Evolutionary conservation across 257 asterid species (phyloP).

Genomic region (Nicotiana tomentosiformis): DNA sequence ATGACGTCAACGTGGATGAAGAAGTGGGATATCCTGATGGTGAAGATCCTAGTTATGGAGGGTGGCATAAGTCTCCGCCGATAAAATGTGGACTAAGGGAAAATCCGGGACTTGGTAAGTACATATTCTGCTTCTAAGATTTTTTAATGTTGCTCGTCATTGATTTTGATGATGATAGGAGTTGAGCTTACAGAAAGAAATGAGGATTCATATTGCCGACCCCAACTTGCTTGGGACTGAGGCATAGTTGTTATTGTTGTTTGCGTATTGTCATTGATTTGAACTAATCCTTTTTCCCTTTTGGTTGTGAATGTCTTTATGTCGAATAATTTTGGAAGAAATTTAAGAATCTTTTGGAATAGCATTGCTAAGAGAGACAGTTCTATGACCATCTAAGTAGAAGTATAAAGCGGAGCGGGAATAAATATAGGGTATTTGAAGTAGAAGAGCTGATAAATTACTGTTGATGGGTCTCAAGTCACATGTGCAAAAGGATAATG

Average conservation of each 20-base stretch:
- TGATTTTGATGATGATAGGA: not conserved
- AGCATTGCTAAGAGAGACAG: not conserved
- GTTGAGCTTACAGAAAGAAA: too few species aligned
- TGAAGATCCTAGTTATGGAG: slow-evolving; percentile 53
- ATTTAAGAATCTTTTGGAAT: not conserved
- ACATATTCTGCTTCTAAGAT: not conserved
- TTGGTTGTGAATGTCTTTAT: not conserved
- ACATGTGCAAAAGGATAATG: not conserved
- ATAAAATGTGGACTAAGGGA: slow-evolving; percentile 65
- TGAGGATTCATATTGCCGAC: too few species aligned
- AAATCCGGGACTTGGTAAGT: slow-evolving; percentile 85
- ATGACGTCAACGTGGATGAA: slow-evolving; percentile 35
- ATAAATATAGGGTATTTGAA: not conserved
- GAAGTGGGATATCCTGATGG: slow-evolving; percentile 40
- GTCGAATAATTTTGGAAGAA: not conserved
- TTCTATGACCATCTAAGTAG: not conserved
- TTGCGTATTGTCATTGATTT: not conserved
- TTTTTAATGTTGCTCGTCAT: not conserved
- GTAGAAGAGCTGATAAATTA: not conserved
- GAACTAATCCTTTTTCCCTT: not conserved
- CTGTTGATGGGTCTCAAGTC: not conserved
- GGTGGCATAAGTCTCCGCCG: slow-evolving; percentile 47
- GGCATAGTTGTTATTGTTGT: too few species aligned
- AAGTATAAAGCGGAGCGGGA: not conserved
- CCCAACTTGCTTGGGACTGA: too few species aligned